Conservation (phyloP, 345 rosid genomes). For the Pseudoturritis turrita region DNA sequence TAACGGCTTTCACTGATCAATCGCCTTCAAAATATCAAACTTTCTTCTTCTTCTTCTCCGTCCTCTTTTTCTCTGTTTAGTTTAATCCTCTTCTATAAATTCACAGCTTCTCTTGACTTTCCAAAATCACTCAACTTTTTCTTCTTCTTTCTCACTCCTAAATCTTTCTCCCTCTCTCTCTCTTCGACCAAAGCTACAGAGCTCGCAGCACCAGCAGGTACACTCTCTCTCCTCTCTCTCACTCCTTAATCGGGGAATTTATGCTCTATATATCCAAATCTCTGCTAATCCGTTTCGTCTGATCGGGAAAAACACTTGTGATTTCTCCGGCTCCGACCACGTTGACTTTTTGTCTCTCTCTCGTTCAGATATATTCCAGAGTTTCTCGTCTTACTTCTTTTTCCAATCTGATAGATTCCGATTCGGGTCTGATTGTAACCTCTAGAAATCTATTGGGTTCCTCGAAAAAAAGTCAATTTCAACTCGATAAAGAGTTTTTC, state of each 20-base stretch:
- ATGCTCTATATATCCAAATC: background rate
- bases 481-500: background rate
- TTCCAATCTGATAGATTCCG: background rate
- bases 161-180: slow-evolving; percentile 11
- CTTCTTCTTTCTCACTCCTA: background rate
- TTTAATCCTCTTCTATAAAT: slow-evolving; percentile 23
- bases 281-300: background rate
- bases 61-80: background rate
- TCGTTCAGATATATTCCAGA: slow-evolving; percentile 15
- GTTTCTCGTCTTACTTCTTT: background rate
- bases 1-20: slow-evolving; percentile 17
- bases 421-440: background rate
- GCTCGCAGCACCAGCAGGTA: slow-evolving; percentile 18
- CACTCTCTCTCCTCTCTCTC: background rate
- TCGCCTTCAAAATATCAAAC: background rate
- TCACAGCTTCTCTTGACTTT: slow-evolving; percentile 18
- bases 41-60: background rate
- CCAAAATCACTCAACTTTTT: background rate
- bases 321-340: slow-evolving; percentile 2
- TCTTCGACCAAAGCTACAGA: background rate
- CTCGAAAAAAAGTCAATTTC: background rate
- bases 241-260: background rate
- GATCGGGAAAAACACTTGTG: background rate
- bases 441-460: background rate
- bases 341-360: slow-evolving; percentile 24